Conservation (phyloP, 129 eudicot species). For the Ambrosia trifida region DNA sequence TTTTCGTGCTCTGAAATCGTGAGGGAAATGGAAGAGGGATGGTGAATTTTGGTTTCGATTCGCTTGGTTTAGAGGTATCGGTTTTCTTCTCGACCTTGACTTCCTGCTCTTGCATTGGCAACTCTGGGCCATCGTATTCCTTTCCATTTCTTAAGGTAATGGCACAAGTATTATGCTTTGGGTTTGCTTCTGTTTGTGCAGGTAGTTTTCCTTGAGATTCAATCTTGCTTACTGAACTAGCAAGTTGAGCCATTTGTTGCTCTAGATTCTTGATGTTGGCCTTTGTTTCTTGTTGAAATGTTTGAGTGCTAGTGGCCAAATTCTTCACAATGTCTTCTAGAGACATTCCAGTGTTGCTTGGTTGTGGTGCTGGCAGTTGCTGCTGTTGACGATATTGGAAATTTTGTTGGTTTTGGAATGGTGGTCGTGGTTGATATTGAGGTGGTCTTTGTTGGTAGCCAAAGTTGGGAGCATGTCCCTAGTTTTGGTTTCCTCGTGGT, state of each 20-base stretch:
- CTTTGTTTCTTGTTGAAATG: constrained; percentile 5
- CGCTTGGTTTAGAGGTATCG: too few relatives aligned
- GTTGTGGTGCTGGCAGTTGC: background rate
- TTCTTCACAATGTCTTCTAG: too few relatives aligned
- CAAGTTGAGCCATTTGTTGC: background rate
- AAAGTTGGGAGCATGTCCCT: background rate
- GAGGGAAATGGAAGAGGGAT: background rate
- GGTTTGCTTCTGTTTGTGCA: background rate
- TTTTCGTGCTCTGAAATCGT: background rate
- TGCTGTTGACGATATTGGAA: background rate
- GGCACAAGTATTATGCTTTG: background rate
- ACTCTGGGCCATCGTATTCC: background rate
- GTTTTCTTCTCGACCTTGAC: background rate
- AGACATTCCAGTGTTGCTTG: too few relatives aligned
- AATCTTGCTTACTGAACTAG: background rate
- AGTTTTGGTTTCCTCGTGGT: background rate
- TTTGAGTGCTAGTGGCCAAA: constrained; percentile 5
- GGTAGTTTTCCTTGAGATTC: constrained; percentile 10
- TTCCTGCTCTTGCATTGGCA: background rate
- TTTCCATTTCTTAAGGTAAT: background rate
- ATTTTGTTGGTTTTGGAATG: background rate
- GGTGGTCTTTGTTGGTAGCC: background rate
- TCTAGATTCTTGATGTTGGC: background rate
- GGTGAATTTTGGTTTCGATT: background rate
- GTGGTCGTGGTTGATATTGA: too few relatives aligned